A percentile compares a stretch with the other conserved stretches of the same genome.
These are phyloP conservation scores for Quillaja saponaria DNA, from an alignment of 306 rosid genomes.

Conservation along the genomic window DNA sequence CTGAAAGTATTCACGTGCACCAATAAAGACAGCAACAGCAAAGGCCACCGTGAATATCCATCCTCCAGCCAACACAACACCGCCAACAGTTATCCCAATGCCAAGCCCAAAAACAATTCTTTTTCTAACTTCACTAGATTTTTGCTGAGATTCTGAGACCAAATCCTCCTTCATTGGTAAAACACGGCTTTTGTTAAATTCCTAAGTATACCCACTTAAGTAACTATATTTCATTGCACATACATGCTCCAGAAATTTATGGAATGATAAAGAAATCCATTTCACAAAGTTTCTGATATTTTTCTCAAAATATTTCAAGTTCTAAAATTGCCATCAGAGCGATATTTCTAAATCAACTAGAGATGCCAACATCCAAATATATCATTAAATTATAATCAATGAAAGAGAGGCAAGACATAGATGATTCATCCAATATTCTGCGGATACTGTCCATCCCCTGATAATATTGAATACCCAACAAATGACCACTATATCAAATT, in stretches of 20 bases:
- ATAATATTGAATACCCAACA: no score
- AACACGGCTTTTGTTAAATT: constrained; percentile 28
- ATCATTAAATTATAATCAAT: not conserved
- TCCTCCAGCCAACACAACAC: constrained; percentile 85
- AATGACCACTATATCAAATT: no score
- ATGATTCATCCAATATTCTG: no score
- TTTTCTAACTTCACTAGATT: constrained; percentile 62
- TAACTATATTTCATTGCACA: constrained; percentile 15
- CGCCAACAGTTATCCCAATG: constrained; percentile 74
- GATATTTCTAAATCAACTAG: not conserved
- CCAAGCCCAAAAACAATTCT: constrained; percentile 82
- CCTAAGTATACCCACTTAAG: constrained; percentile 42
- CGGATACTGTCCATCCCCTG: no score
- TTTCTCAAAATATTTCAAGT: not conserved
- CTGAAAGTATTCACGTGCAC: constrained; percentile 85
- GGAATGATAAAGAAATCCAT: not conserved
- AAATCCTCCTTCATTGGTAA: constrained; percentile 28
- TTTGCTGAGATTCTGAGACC: constrained; percentile 48
- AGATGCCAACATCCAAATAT: no score
- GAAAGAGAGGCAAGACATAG: no score
- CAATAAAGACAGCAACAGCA: constrained; percentile 70
- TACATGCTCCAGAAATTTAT: not conserved
- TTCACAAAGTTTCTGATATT: not conserved
- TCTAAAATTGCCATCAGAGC: not conserved
- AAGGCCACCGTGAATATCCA: constrained; percentile 71